phyloP scores from a whole-genome alignment of 2,329 filamentous ascomycete genomes.

The Sphaerulina vaccinii region DNA sequence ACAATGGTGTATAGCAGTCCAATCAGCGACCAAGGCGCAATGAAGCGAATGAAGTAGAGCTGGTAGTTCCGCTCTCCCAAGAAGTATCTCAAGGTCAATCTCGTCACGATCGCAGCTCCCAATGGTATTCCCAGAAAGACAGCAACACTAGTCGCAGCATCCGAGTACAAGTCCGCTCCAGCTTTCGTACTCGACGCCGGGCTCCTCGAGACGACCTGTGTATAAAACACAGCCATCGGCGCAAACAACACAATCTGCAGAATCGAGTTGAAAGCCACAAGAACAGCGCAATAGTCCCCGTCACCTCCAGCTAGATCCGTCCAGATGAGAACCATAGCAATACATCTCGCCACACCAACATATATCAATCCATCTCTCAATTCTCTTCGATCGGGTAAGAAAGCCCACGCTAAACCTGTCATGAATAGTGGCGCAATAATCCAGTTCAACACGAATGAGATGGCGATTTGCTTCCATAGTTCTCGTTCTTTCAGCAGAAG shows the following conservation, averaged over 20 bases:
- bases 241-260: slow-evolving; percentile 49
- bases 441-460: slow-evolving; percentile 80
- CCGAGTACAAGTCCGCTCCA: slow-evolving; percentile 38
- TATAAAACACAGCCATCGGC: slow-evolving; percentile 51
- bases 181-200: slow-evolving; percentile 38
- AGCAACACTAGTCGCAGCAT: slow-evolving; percentile 74
- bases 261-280: slow-evolving; percentile 51
- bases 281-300: slow-evolving; percentile 71
- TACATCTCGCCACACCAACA: slow-evolving; percentile 80
- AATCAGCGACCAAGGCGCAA: slow-evolving; percentile 73
- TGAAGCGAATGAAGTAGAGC: slow-evolving; percentile 65
- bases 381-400: slow-evolving; percentile 50
- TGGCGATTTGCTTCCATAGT: slow-evolving; percentile 76
- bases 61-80: slow-evolving; percentile 64
- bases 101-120: slow-evolving; percentile 73
- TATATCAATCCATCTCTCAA: slow-evolving; percentile 67
- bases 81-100: slow-evolving; percentile 59
- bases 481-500: slow-evolving; percentile 58
- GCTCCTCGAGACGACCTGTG: slow-evolving; percentile 60
- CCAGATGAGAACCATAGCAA: slow-evolving; percentile 87
- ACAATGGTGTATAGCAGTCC: slow-evolving; percentile 85
- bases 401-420: slow-evolving; percentile 69
- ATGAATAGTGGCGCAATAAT: slow-evolving; percentile 78
- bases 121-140: slow-evolving; percentile 83
- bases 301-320: slow-evolving; percentile 75